Base-by-base conservation (phyloP, 805 yeast genomes). In the Hanseniaspora nectarophila region DNA sequence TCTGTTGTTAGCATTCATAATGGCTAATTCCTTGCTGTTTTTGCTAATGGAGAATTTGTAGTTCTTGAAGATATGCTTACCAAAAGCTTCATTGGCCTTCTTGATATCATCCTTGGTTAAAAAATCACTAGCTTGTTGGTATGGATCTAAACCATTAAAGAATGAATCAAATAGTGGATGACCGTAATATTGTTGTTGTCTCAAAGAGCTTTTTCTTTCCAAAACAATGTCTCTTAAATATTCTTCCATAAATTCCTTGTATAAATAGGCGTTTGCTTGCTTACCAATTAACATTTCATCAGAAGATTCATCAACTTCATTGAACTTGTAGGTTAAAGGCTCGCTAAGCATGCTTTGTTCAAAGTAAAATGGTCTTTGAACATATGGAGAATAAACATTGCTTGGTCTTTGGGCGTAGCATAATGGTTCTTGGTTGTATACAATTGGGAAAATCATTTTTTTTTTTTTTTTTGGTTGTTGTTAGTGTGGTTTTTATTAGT, bases 1-100 rank as follows among this genome's bases (percentile, higher is more conserved):
- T 5, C 29, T 20, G n/a, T 50, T 47, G 26, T 42, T 24, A 12
- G 33, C 34, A 16, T 53, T 43, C 10, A 37, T 4, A 15, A 46
- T 35, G 23, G 26, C 43, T 16, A 53, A 32, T 29, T 46, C 52
- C 5, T 43, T 42, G 13, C 32, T 50, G 23, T 34, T 42, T 16
- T 20, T 21, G 13, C 34, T 53, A 9, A 53, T 39, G n/a, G 51
- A 37, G 24, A 53, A 53, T 20, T 47, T 35, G 37, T 42, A 53
- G 10, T 46, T 40, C 13, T 43, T 40, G 28, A 46, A 45, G 13
- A 45, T 20, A 13, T 46, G 39, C 13, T 20, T 46, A 20, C 51
- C 34, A 23, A 52, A 52, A 8, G 46, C 46, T 40, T 52, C 50
- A 33, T 33, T 32, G 5, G 45, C 51, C 18, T 53, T 29, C 18